Conservation (phyloP, 129 eudicot genomes). For the Deinandra increscens region DNA sequence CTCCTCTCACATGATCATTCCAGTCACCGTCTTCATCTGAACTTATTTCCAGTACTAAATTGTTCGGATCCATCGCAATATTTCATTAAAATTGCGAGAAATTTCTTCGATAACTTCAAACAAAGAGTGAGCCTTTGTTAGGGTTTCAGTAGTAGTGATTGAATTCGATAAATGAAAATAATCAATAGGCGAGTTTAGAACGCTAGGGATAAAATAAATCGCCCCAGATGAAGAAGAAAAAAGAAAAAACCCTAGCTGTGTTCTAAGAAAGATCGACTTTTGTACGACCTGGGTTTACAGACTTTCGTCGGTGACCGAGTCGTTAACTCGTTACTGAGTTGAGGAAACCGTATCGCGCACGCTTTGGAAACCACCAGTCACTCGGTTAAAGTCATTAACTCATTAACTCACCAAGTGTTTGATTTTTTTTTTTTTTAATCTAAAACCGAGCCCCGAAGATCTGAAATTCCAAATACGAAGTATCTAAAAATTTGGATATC, state of each 20-base stretch:
- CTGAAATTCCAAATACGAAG: no score
- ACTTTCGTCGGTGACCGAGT: constrained; percentile 21
- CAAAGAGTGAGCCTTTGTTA: no score
- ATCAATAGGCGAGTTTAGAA: neutral
- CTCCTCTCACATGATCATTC: constrained; percentile 34
- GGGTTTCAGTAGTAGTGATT: neutral
- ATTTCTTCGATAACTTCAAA: neutral
- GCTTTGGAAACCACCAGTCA: neutral
- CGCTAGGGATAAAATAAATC: neutral
- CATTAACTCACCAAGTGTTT: no score
- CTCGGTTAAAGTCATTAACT: neutral
- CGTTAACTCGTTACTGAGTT: constrained; percentile 28
- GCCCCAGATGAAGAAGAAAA: neutral
- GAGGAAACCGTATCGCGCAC: neutral
- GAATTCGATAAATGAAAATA: neutral
- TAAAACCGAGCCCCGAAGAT: no score
- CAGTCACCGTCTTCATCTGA: constrained; percentile 64
- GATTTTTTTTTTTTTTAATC: no score
- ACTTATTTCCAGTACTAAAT: constrained; percentile 47
- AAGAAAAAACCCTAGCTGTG: constrained; percentile 18
- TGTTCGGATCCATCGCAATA: constrained; percentile 43
- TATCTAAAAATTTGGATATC: no score
- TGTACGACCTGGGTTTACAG: neutral
- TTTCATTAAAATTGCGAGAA: constrained; percentile 20
- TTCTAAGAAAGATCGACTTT: constrained; percentile 4